A percentile compares a stretch with the other conserved stretches of the same genome.
phyloP scores from a whole-genome alignment of 148 eudicot species.

The Rhododendron henanense region DNA sequence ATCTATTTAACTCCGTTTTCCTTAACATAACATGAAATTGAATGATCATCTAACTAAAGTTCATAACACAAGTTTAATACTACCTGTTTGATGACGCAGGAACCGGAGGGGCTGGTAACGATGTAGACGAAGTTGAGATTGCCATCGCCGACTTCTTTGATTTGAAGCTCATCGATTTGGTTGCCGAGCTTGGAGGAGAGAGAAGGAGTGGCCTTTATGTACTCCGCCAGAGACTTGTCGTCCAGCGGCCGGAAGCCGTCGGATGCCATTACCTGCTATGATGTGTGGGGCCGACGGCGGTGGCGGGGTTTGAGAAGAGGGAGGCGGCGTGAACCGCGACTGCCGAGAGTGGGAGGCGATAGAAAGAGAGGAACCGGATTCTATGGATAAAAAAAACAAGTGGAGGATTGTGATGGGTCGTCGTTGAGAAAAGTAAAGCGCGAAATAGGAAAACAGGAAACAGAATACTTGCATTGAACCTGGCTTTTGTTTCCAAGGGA shows the following conservation, averaged over 20 bases:
- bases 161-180: constrained; percentile 35
- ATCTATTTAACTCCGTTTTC: background rate
- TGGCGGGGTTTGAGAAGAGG: background rate
- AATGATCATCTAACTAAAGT: background rate
- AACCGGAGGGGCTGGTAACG: constrained; percentile 43
- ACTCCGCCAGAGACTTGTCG: constrained; percentile 64
- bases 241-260: constrained; percentile 57
- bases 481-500: background rate
- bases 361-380: background rate
- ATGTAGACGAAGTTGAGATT: constrained; percentile 92
- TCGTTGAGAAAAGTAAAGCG: background rate
- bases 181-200: constrained; percentile 54
- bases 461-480: background rate
- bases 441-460: background rate
- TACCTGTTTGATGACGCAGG: constrained; percentile 87
- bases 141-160: constrained; percentile 95
- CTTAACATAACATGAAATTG: background rate
- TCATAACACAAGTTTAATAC: background rate
- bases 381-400: background rate
- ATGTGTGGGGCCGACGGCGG: background rate
- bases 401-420: background rate
- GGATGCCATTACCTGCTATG: constrained; percentile 26
- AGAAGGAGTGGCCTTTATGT: constrained; percentile 68
- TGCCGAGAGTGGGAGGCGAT: background rate
- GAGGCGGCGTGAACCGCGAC: constrained; percentile 2